Evolutionary conservation across 257 asterid genomes (phyloP).

Genomic region (Buddleja alternifolia): DNA sequence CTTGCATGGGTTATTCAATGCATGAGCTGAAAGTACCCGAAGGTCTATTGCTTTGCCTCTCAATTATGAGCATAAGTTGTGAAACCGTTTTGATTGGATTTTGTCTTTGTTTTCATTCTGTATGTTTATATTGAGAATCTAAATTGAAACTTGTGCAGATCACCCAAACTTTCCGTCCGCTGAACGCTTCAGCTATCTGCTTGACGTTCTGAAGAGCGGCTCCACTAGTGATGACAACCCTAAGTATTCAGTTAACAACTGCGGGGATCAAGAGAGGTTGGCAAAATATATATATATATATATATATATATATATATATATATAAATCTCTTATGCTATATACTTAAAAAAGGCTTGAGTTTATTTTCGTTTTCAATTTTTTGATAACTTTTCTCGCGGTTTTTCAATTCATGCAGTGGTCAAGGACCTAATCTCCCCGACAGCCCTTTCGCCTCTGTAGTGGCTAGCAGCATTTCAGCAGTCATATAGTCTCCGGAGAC

Average conservation of each 20-base stretch:
- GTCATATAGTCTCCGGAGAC: conserved; percentile 44
- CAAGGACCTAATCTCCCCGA: conserved; percentile 73
- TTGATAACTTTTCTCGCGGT: no score
- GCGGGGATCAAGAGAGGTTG: conserved; percentile 69
- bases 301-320: no score
- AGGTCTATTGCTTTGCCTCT: conserved; percentile 39
- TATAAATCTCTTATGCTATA: no score
- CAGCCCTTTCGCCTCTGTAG: conserved; percentile 63
- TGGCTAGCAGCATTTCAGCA: conserved; percentile 54
- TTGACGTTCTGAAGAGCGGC: conserved; percentile 47
- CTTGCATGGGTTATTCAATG: conserved; percentile 48
- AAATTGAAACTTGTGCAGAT: conserved; percentile 38
- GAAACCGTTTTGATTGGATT: background rate
- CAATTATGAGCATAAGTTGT: no score
- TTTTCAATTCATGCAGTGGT: no score
- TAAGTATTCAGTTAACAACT: conserved; percentile 39
- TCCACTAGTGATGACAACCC: conserved; percentile 49
- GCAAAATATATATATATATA: no score
- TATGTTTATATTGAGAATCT: background rate
- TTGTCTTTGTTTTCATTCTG: background rate
- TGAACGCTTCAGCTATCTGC: conserved; percentile 46
- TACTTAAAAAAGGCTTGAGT: no score
- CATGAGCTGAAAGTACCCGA: conserved; percentile 49
- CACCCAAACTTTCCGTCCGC: conserved; percentile 47
- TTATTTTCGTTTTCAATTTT: no score